Base-by-base conservation (phyloP, 78 protist genomes). In the Monocercomonoides exilis region DNA sequence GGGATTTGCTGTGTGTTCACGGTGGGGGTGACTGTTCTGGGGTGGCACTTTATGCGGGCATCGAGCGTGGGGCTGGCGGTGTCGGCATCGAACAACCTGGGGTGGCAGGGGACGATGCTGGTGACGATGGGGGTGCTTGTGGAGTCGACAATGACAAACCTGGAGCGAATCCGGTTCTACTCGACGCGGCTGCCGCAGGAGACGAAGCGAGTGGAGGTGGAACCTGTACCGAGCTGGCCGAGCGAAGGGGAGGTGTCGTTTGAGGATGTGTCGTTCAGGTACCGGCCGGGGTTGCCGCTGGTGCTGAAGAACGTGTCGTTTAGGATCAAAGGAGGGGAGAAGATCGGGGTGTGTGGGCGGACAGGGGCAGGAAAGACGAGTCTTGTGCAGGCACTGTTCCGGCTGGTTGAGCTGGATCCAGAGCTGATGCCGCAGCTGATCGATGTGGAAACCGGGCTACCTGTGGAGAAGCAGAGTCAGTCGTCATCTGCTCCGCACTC, bases 331-430 rank as follows among this genome's bases (percentile, higher is more conserved):
- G 77, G 88, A 29, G 90, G 94, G 3, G 93, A 92, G 90, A 93
- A 90, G 92, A 77, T 95, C 5, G 96, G 97, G 44, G 46, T 96
- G 80, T 95, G 94, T 2, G 99, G 99, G 6, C 91, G 98, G 43
- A 96, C 98, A 4, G 99, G 98, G 44, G 90, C 96, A 36, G 94
- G 93, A 46, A 96, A 95, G 93, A 85, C 94, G 33, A 64, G 90
- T 33, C 54, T 95, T 41, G 70, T 92, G 2, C 80, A 89, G 0
- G 95, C 93, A 3, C 89, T 96, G 54, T 91, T 95, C 88, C 91
- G 98, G 38, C 3, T 97, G 38, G 45, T 54, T 38, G 97, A 94
- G 46, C 46, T 89, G 0, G 41, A 4, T 0, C 86, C 35, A 6
- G n/a, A n/a, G n/a, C n/a, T n/a, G n/a, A n/a, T n/a, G n/a, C n/a